phyloP scores from a whole-genome alignment of 495 filamentous ascomycete genomes.

The Symbiotaphrina buchneri region DNA sequence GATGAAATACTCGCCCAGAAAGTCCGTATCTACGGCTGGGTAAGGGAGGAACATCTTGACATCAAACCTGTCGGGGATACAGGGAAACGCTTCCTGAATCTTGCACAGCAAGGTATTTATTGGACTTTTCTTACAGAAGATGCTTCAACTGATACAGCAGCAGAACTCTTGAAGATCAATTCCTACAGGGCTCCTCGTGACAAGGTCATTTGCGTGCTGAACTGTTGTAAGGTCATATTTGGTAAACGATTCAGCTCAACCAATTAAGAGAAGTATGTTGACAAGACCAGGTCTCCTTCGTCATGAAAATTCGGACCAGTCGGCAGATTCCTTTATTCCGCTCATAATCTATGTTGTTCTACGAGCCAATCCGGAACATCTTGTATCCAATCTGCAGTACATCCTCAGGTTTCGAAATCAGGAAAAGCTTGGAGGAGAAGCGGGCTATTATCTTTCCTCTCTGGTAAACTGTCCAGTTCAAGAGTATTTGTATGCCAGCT shows the following conservation, averaged over 20 bases:
- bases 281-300: conserved; percentile 65
- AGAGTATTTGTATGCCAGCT: conserved; percentile 3
- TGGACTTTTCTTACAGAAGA: not conserved
- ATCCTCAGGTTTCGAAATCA: conserved; percentile 93
- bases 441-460: conserved; percentile 95
- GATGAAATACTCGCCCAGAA: conserved; percentile 92
- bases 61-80: conserved; percentile 69
- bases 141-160: conserved; percentile 10
- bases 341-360: conserved; percentile 91
- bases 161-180: conserved; percentile 85
- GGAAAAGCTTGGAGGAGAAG: conserved; percentile 89
- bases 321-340: conserved; percentile 89
- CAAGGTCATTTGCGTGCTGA: conserved; percentile 95
- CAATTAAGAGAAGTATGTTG: conserved; percentile 1
- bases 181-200: conserved; percentile 88
- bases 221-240: conserved; percentile 99
- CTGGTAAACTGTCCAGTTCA: conserved; percentile 29
- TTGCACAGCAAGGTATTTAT: conserved; percentile 64
- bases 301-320: conserved; percentile 80
- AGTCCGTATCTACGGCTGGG: conserved; percentile 89
- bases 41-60: conserved; percentile 83
- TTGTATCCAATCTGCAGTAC: conserved; percentile 96
- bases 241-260: conserved; percentile 26
- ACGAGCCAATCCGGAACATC: conserved; percentile 78
- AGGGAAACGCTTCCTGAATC: conserved; percentile 63